Conservation (phyloP, 371 early-diverging fungal species). For the Syncephalastrum contaminatum region DNA sequence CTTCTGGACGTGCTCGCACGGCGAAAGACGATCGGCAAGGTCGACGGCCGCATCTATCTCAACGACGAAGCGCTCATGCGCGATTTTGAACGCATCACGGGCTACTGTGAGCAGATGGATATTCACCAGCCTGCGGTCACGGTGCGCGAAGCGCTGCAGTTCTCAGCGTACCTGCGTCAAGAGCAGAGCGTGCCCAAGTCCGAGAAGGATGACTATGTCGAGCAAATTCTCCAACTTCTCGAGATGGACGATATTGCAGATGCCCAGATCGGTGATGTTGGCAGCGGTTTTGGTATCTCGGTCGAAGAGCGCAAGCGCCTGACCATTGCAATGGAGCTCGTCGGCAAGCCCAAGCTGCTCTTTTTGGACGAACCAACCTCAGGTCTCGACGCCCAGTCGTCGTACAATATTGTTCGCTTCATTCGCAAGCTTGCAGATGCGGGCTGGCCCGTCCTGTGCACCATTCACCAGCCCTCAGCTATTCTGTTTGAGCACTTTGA, state of each 20-base stretch:
- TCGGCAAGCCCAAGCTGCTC: conserved; percentile 68
- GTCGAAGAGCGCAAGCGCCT: conserved; percentile 66
- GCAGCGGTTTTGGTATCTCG: conserved; percentile 43
- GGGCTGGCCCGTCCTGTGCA: conserved; percentile 60
- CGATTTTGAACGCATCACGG: conserved; percentile 69
- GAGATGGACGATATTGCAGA: conserved; percentile 58
- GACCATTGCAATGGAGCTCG: conserved; percentile 66
- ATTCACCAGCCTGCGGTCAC: conserved; percentile 59
- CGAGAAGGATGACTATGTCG: conserved; percentile 61
- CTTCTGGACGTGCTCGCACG: conserved; percentile 75
- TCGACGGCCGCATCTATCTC: conserved; percentile 68
- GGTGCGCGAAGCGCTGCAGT: conserved; percentile 64
- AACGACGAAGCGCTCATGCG: conserved; percentile 36
- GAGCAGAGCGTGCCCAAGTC: conserved; percentile 45
- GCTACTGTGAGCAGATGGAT: conserved; percentile 79
- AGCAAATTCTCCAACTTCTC: conserved; percentile 56
- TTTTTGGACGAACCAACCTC: conserved; percentile 86
- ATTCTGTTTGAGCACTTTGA: conserved; percentile 65
- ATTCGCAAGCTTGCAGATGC: conserved; percentile 59
- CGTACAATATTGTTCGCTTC: conserved; percentile 65
- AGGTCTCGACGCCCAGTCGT: conserved; percentile 64
- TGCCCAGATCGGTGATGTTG: conserved; percentile 50
- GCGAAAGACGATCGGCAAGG: conserved; percentile 72
- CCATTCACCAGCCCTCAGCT: conserved; percentile 68
- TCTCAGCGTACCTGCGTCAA: conserved; percentile 66